phyloP scores from a whole-genome alignment of 306 rosid genomes.

The Dryas drummondii region DNA sequence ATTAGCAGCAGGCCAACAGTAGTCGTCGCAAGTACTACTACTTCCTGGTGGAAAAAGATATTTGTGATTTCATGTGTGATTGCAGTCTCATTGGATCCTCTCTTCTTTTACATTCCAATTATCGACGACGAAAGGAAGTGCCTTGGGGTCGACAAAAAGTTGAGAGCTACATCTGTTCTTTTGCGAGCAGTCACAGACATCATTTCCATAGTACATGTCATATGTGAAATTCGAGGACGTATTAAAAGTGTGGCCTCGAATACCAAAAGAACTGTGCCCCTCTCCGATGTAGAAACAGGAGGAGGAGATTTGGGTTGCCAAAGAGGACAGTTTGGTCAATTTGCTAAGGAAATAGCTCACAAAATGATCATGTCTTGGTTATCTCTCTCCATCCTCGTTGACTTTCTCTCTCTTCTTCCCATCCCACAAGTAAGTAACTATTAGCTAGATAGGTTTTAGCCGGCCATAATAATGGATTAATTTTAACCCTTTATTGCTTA shows the following conservation, averaged over 20 bases:
- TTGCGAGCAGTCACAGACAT: constrained; percentile 24
- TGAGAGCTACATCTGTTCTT: constrained; percentile 1
- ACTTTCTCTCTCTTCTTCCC: constrained; percentile 36
- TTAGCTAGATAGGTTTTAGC: too few species aligned
- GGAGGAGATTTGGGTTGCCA: too few species aligned
- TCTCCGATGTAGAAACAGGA: background rate
- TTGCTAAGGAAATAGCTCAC: too few species aligned
- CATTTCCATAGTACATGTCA: constrained; percentile 20
- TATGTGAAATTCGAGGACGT: background rate
- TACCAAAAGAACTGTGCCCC: too few species aligned
- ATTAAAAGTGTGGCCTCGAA: too few species aligned
- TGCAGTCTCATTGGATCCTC: constrained; percentile 33
- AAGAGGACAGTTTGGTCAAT: too few species aligned
- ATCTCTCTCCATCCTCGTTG: background rate
- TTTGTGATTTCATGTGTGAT: constrained; percentile 26
- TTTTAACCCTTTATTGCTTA: too few species aligned
- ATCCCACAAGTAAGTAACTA: constrained; percentile 13
- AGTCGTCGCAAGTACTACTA: too few species aligned
- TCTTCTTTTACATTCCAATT: constrained; percentile 37
- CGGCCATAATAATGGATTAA: background rate
- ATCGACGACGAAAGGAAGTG: constrained; percentile 7
- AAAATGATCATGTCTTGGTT: too few species aligned
- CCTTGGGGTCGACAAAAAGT: constrained; percentile 22
- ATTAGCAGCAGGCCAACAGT: too few species aligned
- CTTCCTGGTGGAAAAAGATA: constrained; percentile 22